Conservation (phyloP, 1,139 yeast species). For the Ogataea hybrid region DNA sequence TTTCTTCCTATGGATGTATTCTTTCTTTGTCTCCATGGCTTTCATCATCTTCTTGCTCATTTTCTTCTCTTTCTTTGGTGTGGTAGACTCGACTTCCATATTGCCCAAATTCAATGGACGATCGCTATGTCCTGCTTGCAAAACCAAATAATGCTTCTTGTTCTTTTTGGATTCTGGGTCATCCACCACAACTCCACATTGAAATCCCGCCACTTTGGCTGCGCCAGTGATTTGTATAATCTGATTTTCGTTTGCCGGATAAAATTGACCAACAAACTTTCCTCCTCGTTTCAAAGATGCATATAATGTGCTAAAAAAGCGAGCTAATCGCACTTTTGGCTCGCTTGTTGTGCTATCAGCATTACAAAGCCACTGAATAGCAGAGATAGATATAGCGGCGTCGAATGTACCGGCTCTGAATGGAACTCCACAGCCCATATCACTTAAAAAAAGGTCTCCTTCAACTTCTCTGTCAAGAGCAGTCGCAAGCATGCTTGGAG, state of each 20-base stretch:
- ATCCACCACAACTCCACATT: conserved; percentile 92
- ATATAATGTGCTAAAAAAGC: conserved; percentile 85
- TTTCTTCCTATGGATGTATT: conserved; percentile 85
- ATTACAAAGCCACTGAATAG: conserved; percentile 97
- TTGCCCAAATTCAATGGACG: conserved; percentile 72
- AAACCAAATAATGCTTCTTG: conserved; percentile 83
- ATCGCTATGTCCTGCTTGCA: conserved; percentile 82
- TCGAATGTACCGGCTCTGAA: conserved; percentile 96
- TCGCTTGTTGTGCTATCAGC: conserved; percentile 84
- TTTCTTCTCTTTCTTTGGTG: conserved; percentile 45
- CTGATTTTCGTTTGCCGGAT: conserved; percentile 88
- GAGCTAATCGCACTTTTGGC: conserved; percentile 78
- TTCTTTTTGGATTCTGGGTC: conserved; percentile 92
- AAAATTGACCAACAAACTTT: conserved; percentile 94
- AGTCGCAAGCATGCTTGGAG: conserved; percentile 94
- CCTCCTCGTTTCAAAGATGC: conserved; percentile 91
- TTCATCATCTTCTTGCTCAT: conserved; percentile 51
- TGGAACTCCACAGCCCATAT: conserved; percentile 93
- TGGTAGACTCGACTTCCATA: conserved; percentile 68
- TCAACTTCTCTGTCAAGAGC: conserved; percentile 90
- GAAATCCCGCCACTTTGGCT: conserved; percentile 94
- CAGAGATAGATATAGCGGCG: conserved; percentile 94
- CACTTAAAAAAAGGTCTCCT: conserved; percentile 88
- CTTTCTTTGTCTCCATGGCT: conserved; percentile 71
- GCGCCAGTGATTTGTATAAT: conserved; percentile 73